Base-by-base conservation (phyloP, 805 yeast species). In the Ogataea neopini region DNA sequence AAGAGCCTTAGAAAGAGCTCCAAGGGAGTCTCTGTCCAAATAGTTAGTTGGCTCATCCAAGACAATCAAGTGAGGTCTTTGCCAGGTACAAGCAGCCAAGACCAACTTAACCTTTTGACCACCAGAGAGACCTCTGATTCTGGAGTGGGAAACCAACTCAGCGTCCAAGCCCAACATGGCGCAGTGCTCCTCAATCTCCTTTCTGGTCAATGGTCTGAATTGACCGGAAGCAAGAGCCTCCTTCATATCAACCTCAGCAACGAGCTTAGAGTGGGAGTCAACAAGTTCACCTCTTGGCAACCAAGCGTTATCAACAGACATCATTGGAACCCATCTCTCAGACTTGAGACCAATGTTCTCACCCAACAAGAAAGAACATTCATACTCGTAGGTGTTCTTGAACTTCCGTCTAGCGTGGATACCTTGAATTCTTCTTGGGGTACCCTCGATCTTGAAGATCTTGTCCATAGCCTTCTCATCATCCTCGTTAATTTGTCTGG, bases 151-250 rank as follows among this genome's bases (percentile, higher is more conserved):
- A 75, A 94, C 99, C 77, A 94, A 85, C 82, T 94, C 99, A 68
- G 98, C 84, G 62, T 94, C 99, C 73, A 94, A 82, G 81, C 99
- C 99, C 78, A 94, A 81, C 92, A 90, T 87, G 64, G 91, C 83
- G 82, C 99, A 94, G 81, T 94, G 99, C 69, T 83, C 86, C 86
- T 94, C 99, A 69, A 94, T 94, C 81, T 94, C 99, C 85, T 94
- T 94, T 86, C 99, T 91, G 76, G 98, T 94, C 76, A 94, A 87
- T 56, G 99, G 94, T 80, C 99, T 90, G 96, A 94, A 94, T 83
- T 94, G 99, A 82, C 99, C 99, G 67, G 98, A 92, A 71, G 98
- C 98, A 73, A 94, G 85, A 76, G 99, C 99, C 83, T 92, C 99
- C 87, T 94, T 94, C 99, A 94, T 92, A 78, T 95, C 99, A 73